Evolutionary conservation across 805 yeast genomes (phyloP), one percentile per base, ranked within the genome.

Genomic region (Lipomyces chichibuensis): DNA sequence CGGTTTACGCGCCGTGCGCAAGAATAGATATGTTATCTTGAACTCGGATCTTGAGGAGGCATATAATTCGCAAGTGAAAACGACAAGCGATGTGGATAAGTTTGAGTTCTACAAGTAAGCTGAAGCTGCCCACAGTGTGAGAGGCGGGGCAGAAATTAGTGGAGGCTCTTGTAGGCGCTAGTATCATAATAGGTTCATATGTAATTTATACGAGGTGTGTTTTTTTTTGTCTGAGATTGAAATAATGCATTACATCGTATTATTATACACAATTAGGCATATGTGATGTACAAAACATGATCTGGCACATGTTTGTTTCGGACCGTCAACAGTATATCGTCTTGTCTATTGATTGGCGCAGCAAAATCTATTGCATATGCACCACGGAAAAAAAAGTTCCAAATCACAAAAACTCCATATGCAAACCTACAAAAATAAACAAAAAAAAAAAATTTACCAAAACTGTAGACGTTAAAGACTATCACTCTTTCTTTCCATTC

Each of bases 31-130:
- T 79, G 96, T 95, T 80, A 96, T 95, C 72, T 83, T 96, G 76
- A 98, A 95, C 81, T 88, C 89, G 77, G 99, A 95, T 81, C 83
- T 95, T 77, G 99, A 95, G 79, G 99, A 95, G 82, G 99, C 99
- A 6, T 95, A 95, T 81, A 90, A 96, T 64, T 82, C 97, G 52
- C 99, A 95, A 84, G 99, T 96, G 71, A 95, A 95, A 84, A 85
- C 97, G 2, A 97, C 96, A 65, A 87, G 88, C 72, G 99, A 96
- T 79, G 96, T 90, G 72, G 99, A 95, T 78, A 95, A 95, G 82
- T 95, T 94, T 79, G 99, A 96, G 69, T 95, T 95, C 85, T 95
- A 95, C 82, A 94, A 92, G 83, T 95, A 78, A 32, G 27, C 35
- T n/a, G 53, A n/a, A n/a, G n/a, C n/a, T n/a, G n/a, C n/a, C n/a